Evolutionary conservation across 805 yeast species (phyloP).

Genomic region (Starmerella vaccinii): DNA sequence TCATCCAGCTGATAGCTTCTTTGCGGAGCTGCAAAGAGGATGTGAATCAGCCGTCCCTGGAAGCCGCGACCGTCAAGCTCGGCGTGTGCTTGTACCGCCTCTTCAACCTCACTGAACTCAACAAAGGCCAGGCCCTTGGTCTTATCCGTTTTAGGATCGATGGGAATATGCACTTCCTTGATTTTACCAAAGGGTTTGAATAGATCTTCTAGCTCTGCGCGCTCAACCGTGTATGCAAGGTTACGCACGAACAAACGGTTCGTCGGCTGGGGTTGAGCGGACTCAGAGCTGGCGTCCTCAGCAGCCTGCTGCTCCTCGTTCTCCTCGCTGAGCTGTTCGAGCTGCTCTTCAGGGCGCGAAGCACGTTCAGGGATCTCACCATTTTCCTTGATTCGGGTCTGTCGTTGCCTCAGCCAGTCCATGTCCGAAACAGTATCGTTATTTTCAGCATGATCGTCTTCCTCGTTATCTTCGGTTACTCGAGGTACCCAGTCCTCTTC

Average conservation of each 20-base stretch:
- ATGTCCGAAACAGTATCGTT: constrained; percentile 47
- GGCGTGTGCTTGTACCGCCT: constrained; percentile 67
- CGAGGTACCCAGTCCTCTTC: constrained; percentile 33
- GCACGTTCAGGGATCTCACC: constrained; percentile 17
- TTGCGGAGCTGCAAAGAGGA: constrained; percentile 74
- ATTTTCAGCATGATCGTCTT: background rate
- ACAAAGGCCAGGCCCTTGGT: constrained; percentile 91
- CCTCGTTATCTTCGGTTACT: constrained; percentile 29
- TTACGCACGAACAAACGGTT: constrained; percentile 85
- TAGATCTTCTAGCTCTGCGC: constrained; percentile 59
- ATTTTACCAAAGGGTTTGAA: constrained; percentile 60
- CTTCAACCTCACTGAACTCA: constrained; percentile 53
- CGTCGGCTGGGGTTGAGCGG: constrained; percentile 35
- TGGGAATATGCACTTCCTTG: constrained; percentile 84
- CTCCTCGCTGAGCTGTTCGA: constrained; percentile 12
- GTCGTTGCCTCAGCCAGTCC: constrained; percentile 75
- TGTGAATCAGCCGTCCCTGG: constrained; percentile 88
- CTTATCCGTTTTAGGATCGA: constrained; percentile 79
- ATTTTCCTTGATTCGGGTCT: constrained; percentile 57
- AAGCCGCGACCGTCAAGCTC: constrained; percentile 76
- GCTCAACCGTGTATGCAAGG: constrained; percentile 66
- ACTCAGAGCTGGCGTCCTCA: constrained; percentile 4
- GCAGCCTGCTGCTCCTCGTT: constrained; percentile 6
- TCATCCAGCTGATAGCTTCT: constrained; percentile 80
- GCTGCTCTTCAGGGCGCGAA: background rate